Evolutionary conservation across 345 rosid species (phyloP).

Genomic region (Eucalyptus guilfoylei): DNA sequence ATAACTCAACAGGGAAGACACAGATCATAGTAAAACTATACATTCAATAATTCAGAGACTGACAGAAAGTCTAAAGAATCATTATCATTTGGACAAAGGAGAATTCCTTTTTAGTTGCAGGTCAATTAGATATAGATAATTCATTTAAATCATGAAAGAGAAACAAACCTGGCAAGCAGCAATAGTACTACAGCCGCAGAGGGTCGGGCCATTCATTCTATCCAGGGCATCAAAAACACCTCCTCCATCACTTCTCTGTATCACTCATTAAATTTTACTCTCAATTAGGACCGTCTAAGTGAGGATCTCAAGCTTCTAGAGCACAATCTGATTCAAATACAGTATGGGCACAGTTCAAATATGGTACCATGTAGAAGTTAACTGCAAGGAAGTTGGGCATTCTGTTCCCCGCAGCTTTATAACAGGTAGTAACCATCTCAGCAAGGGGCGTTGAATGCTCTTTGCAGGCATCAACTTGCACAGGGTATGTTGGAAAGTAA

Average conservation of each 20-base stretch:
- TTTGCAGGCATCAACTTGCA: constrained; percentile 81
- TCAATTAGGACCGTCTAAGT: background rate
- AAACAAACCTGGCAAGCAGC: constrained; percentile 77
- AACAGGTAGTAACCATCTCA: constrained; percentile 86
- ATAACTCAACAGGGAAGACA: background rate
- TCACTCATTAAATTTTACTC: background rate
- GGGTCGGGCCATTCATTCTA: constrained; percentile 69
- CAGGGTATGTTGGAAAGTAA: constrained; percentile 83
- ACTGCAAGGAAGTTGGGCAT: constrained; percentile 94
- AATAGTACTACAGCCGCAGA: constrained; percentile 77
- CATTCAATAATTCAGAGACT: background rate
- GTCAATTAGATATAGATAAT: background rate
- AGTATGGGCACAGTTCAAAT: background rate
- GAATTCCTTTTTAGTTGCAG: background rate
- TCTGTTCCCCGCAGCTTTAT: constrained; percentile 63
- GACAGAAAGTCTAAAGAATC: background rate
- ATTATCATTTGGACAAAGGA: background rate
- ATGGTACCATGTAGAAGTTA: constrained; percentile 86
- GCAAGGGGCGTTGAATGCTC: constrained; percentile 77
- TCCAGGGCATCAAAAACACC: constrained; percentile 83
- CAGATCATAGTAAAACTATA: background rate
- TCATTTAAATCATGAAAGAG: background rate
- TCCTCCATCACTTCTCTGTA: constrained; percentile 95
- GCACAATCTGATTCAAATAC: background rate
- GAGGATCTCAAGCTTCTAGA: background rate